Base-by-base conservation (phyloP, 306 rosid species). In the Gillenia trifoliata region DNA sequence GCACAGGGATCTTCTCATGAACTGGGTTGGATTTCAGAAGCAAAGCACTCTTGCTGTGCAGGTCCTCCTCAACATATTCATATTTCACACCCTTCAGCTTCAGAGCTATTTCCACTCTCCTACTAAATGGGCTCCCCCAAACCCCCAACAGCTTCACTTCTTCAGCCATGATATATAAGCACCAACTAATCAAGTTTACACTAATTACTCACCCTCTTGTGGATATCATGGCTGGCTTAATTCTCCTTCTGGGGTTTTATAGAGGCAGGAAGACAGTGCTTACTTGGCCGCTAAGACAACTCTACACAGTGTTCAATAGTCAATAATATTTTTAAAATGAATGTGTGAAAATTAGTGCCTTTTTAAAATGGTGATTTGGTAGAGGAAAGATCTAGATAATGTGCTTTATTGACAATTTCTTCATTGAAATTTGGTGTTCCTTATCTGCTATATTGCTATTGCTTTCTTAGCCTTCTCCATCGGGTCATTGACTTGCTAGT, bases 21-120 rank as follows among this genome's bases (percentile, higher is more conserved):
- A 89, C 62, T 1, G 94, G 94, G 69, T 87, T 89, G 81, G 78
- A 86, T 52, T 87, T 73, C 28, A 91, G 77, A 4, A 91, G 84
- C 47, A 10, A 20, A 6, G 69, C 40, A 33, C 90, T 85, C 82
- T 87, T 89, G 64, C 80, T 73, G 0, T 1, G 4, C 45, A 87
- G 30, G 11, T 85, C 71, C 70, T 89, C 86, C 54, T 85, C 83
- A 1, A 76, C 4, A 75, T 33, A 86, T 45, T 79, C 66, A 75
- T 81, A 87, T 0, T 82, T 41, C 19, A 92, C 70, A 12, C 88
- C 93, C 74, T 92, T 92, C 23, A 92, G 38, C 2, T 75, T 83
- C 38, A 89, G 87, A 55, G 89, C 93, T 1, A 86, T 74, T 2
- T 79, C 75, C 2, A 84, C 84, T 41, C 88, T 84, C 36, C 75